Conservation (phyloP, 768 basidiomycete species). For the Mycena haematopus region DNA sequence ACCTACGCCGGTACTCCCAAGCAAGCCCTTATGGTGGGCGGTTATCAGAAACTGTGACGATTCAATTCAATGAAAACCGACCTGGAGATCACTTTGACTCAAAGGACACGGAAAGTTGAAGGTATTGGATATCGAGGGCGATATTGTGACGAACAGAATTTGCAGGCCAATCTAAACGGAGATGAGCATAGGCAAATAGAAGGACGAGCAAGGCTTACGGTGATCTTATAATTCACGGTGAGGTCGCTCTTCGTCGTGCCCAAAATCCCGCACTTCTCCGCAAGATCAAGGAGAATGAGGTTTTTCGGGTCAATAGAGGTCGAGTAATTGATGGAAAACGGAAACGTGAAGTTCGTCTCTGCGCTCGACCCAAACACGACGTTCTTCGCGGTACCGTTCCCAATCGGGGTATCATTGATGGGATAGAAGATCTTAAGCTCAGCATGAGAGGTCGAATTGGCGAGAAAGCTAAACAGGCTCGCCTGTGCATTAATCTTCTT, state of each 20-base stretch:
- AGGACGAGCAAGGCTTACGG: slow-evolving; percentile 46
- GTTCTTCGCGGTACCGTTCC: slow-evolving; percentile 59
- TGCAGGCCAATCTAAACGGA: slow-evolving; percentile 62
- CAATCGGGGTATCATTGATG: slow-evolving; percentile 64
- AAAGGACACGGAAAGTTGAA: slow-evolving; percentile 74
- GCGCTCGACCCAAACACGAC: slow-evolving; percentile 57
- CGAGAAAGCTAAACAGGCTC: slow-evolving; percentile 20
- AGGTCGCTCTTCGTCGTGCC: slow-evolving; percentile 56
- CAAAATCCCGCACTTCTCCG: slow-evolving; percentile 62
- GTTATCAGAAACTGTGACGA: background rate
- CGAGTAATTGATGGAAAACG: slow-evolving; percentile 72
- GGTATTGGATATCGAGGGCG: slow-evolving; percentile 67
- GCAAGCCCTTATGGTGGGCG: slow-evolving; percentile 5
- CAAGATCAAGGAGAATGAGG: slow-evolving; percentile 65
- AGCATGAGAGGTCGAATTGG: background rate
- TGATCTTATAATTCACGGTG: slow-evolving; percentile 69
- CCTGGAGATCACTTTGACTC: slow-evolving; percentile 38
- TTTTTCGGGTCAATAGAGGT: slow-evolving; percentile 56
- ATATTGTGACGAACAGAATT: slow-evolving; percentile 68
- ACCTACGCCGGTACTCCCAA: slow-evolving; percentile 8
- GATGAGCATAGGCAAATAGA: slow-evolving; percentile 8
- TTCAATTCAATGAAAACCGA: slow-evolving; percentile 26
- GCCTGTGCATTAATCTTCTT: slow-evolving; percentile 69
- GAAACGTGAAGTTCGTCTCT: slow-evolving; percentile 75
- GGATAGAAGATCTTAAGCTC: slow-evolving; percentile 71